Percentiles rank a stretch among this genome's conserved stretches.
phyloP scores from a whole-genome alignment of 2,329 filamentous ascomycete species.

The Alternaria incomplexa region DNA sequence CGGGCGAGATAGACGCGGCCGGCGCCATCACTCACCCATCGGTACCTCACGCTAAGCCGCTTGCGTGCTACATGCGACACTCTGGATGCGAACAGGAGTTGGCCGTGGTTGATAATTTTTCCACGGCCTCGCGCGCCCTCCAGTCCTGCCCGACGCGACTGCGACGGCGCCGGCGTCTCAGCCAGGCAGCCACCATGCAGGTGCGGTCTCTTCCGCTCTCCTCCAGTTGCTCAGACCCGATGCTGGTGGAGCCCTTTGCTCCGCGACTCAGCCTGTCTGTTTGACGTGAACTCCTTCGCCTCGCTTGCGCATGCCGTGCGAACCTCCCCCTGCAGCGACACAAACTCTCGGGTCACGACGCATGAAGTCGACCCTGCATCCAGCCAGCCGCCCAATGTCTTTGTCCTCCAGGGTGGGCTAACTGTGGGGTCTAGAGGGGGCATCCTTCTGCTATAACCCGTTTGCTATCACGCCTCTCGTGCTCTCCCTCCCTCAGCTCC shows the following conservation, averaged over 20 bases:
- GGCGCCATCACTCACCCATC: background rate
- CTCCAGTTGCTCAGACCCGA: constrained; percentile 13
- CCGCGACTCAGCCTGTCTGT: constrained; percentile 19
- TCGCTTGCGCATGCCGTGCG: constrained; percentile 27
- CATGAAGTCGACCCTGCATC: constrained; percentile 28
- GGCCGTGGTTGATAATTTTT: background rate
- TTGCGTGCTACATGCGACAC: background rate
- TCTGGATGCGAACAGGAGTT: background rate
- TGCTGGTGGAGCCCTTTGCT: background rate
- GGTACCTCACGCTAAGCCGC: constrained; percentile 1
- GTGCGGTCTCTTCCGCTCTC: constrained; percentile 19
- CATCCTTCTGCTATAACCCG: constrained; percentile 12
- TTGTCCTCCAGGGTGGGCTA: constrained; percentile 4
- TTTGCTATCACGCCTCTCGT: constrained; percentile 9
- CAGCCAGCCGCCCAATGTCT: constrained; percentile 16
- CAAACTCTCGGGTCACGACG: constrained; percentile 14
- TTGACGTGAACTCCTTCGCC: constrained; percentile 27
- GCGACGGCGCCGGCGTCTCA: constrained; percentile 27
- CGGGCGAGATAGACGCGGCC: background rate
- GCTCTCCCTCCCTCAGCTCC: constrained; percentile 5
- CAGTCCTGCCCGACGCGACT: background rate
- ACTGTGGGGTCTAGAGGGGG: constrained; percentile 7
- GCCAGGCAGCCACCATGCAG: constrained; percentile 17
- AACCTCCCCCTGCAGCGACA: constrained; percentile 16
- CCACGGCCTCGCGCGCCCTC: background rate